Evolutionary conservation across 148 eudicot species (phyloP).

Genomic region (Cornus florida): DNA sequence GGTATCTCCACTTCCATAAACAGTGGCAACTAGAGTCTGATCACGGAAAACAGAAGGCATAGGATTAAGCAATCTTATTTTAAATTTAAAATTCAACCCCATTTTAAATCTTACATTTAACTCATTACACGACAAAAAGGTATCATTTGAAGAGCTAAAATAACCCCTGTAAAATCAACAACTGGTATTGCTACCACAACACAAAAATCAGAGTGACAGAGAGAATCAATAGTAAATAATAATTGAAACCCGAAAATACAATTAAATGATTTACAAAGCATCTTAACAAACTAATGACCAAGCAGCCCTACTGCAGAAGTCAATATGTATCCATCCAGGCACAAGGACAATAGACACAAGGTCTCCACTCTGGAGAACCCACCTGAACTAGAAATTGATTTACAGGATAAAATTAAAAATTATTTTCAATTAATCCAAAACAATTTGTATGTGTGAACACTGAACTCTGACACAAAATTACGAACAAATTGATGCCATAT

Average conservation of each 20-base stretch:
- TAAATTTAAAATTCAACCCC: background rate
- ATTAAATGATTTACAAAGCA: background rate
- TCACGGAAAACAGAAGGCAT: background rate
- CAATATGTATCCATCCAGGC: background rate
- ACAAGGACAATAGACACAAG: background rate
- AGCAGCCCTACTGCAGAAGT: background rate
- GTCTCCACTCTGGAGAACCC: background rate
- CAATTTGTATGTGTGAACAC: background rate
- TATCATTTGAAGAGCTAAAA: background rate
- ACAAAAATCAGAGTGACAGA: background rate
- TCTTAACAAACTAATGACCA: background rate
- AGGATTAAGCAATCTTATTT: background rate
- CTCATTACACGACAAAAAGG: background rate
- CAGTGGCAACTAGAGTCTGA: conserved; percentile 58
- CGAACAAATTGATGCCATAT: background rate
- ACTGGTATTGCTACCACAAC: background rate
- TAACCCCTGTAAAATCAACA: background rate
- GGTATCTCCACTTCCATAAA: conserved; percentile 54
- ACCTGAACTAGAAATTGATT: background rate
- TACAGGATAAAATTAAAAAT: background rate
- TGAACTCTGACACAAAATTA: background rate
- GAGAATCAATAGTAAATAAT: background rate
- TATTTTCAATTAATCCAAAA: background rate
- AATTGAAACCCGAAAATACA: background rate
- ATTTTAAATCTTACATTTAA: background rate